Percentiles rank a stretch among this genome's conserved stretches.
Evolutionary conservation across 208 protist genomes (phyloP).

Genomic region (Trypanosoma grayi): DNA sequence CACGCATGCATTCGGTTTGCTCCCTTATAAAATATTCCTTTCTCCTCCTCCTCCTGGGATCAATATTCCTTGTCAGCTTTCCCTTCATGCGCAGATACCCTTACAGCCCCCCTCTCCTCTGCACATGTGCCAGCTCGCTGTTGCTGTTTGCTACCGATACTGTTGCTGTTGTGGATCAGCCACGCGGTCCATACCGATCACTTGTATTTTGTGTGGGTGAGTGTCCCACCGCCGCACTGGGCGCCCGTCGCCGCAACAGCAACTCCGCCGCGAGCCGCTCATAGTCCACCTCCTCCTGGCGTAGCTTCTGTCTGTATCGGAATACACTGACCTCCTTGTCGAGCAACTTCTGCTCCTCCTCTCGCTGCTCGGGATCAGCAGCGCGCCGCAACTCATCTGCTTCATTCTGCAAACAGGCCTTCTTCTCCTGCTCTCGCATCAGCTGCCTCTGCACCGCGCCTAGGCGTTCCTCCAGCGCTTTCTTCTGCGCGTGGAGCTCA

Average conservation of each 20-base stretch:
- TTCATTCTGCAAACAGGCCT: slow-evolving; percentile 43
- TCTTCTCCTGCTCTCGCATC: slow-evolving; percentile 35
- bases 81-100: no score
- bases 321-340: slow-evolving; percentile 83
- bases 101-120: background rate
- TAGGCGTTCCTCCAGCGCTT: slow-evolving; percentile 49
- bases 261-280: slow-evolving; percentile 67
- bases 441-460: slow-evolving; percentile 33
- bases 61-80: no score
- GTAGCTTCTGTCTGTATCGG: slow-evolving; percentile 63
- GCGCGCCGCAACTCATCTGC: slow-evolving; percentile 44
- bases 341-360: slow-evolving; percentile 67
- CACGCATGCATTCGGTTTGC: no score
- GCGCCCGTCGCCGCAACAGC: slow-evolving; percentile 39
- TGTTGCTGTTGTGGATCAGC: background rate
- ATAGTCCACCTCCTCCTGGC: slow-evolving; percentile 66
- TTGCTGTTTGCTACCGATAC: no score
- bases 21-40: no score
- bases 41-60: no score
- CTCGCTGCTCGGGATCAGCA: slow-evolving; percentile 43
- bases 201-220: slow-evolving; percentile 18
- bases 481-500: slow-evolving; percentile 36
- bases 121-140: no score
- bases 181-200: slow-evolving; percentile 6
- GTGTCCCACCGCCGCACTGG: slow-evolving; percentile 22